phyloP scores from a whole-genome alignment of 2,329 filamentous ascomycete species.

The Chaetomiaceae sp. region DNA sequence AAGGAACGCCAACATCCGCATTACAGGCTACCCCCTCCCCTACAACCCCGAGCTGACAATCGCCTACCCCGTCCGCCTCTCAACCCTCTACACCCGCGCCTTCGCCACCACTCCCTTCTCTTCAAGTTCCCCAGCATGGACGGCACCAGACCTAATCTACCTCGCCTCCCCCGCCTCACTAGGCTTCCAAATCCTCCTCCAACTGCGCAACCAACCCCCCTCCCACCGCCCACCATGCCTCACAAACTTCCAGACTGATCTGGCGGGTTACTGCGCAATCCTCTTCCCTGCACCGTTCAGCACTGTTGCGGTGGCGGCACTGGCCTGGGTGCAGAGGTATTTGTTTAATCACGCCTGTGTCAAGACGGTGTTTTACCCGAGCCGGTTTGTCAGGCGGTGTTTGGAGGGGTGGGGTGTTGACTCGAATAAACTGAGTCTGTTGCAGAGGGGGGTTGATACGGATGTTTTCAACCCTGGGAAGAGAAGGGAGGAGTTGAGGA shows the following conservation, averaged over 20 bases:
- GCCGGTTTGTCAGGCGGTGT: slow-evolving; percentile 3
- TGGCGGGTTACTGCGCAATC: slow-evolving; percentile 7
- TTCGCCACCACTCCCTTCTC: background rate
- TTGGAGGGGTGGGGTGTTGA: background rate
- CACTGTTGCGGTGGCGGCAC: background rate
- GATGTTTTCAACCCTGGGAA: background rate
- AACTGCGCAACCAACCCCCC: background rate
- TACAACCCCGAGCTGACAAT: slow-evolving; percentile 9
- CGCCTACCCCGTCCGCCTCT: slow-evolving; percentile 5
- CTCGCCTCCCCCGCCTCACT: slow-evolving; percentile 7
- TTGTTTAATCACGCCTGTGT: slow-evolving; percentile 3
- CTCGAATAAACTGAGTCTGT: background rate
- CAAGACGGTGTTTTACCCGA: slow-evolving; percentile 5
- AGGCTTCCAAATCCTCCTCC: slow-evolving; percentile 6
- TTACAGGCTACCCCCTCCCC: slow-evolving; percentile 2
- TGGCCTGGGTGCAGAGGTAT: slow-evolving; percentile 1
- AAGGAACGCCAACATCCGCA: background rate
- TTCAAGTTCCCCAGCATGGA: no score
- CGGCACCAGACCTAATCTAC: slow-evolving; percentile 5
- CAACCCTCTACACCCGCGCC: background rate
- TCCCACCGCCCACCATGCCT: background rate
- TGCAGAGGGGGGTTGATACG: slow-evolving; percentile 7
- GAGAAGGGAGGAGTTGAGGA: background rate
- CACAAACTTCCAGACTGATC: slow-evolving; percentile 9
- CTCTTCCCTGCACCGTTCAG: slow-evolving; percentile 7